Evolutionary conservation across 805 yeast genomes (phyloP).

Genomic region (Torulaspora quercuum): DNA sequence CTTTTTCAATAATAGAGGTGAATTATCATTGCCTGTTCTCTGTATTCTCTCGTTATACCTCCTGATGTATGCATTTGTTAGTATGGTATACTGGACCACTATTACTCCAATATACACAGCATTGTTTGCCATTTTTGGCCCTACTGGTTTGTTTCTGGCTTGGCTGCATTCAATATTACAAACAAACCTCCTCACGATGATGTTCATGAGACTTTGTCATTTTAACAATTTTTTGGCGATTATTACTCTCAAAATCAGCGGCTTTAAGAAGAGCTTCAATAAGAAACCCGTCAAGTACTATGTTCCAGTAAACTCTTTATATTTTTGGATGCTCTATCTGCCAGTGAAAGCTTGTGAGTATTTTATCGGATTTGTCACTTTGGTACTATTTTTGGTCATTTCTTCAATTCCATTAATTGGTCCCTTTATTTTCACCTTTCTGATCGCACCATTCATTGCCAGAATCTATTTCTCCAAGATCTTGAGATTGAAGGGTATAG

Average conservation of each 20-base stretch:
- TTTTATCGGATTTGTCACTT: conserved; percentile 15
- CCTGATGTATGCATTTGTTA: conserved; percentile 19
- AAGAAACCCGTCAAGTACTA: conserved; percentile 29
- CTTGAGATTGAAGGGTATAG: conserved; percentile 22
- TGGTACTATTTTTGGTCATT: conserved; percentile 19
- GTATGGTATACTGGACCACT: conserved; percentile 30
- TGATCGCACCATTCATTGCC: conserved; percentile 31
- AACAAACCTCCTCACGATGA: conserved; percentile 32
- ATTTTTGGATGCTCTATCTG: conserved; percentile 32
- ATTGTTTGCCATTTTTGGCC: conserved; percentile 30
- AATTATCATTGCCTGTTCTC: conserved; percentile 16
- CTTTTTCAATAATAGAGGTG: conserved; percentile 15
- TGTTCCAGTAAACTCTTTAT: conserved; percentile 26
- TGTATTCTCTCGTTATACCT: conserved; percentile 20
- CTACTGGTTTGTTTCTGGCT: conserved; percentile 30
- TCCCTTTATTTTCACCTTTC: conserved; percentile 27
- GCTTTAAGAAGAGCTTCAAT: conserved; percentile 14
- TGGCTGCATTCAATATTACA: conserved; percentile 32
- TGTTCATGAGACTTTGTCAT: conserved; percentile 33
- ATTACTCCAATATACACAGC: conserved; percentile 34
- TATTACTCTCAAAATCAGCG: conserved; percentile 16
- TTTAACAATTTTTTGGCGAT: conserved; percentile 20
- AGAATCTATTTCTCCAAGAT: conserved; percentile 30
- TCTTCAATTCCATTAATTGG: conserved; percentile 33
- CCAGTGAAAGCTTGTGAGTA: conserved; percentile 28